A percentile compares a stretch with the other conserved stretches of the same genome.
Conservation (phyloP, 768 basidiomycete genomes). For the Boletellus ananiceps region DNA sequence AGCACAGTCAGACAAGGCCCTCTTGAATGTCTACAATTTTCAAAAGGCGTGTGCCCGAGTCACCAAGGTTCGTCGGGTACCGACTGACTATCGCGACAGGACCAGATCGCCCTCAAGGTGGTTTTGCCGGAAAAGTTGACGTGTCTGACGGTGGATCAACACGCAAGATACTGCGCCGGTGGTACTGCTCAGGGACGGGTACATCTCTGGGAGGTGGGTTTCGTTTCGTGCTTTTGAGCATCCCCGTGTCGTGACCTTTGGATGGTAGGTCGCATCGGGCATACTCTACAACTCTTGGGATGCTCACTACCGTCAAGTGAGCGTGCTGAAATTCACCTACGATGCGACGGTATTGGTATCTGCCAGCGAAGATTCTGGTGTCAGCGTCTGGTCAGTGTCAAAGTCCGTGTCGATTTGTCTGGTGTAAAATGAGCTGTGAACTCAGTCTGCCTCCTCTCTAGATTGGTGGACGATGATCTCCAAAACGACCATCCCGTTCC, state of each 20-base stretch:
- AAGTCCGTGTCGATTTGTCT: conserved; percentile 49
- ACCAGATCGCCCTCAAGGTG: conserved; percentile 82
- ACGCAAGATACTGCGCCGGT: conserved; percentile 77
- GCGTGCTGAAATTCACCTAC: conserved; percentile 74
- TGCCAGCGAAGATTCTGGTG: conserved; percentile 86
- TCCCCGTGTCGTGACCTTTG: conserved; percentile 15
- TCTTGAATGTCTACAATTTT: conserved; percentile 87
- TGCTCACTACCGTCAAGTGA: conserved; percentile 90
- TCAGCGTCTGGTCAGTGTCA: conserved; percentile 85
- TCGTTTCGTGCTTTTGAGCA: not conserved
- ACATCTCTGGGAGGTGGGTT: conserved; percentile 92
- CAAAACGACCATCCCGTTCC: conserved; percentile 75
- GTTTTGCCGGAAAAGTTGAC: conserved; percentile 87
- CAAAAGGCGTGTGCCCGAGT: conserved; percentile 63
- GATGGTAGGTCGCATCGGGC: conserved; percentile 80
- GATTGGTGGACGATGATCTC: conserved; percentile 70
- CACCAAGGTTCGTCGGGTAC: not conserved
- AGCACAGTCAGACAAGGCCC: conserved; percentile 82
- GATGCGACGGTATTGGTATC: conserved; percentile 80
- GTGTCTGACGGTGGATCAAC: conserved; percentile 69
- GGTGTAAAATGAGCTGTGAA: conserved; percentile 9
- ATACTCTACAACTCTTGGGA: conserved; percentile 89
- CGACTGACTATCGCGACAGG: conserved; percentile 42
- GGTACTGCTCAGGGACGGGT: conserved; percentile 86
- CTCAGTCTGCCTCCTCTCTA: conserved; percentile 26